A percentile compares a stretch with the other conserved stretches of the same genome.
phyloP scores from a whole-genome alignment of 2,329 filamentous ascomycete species.

The Phialocephala sp. region DNA sequence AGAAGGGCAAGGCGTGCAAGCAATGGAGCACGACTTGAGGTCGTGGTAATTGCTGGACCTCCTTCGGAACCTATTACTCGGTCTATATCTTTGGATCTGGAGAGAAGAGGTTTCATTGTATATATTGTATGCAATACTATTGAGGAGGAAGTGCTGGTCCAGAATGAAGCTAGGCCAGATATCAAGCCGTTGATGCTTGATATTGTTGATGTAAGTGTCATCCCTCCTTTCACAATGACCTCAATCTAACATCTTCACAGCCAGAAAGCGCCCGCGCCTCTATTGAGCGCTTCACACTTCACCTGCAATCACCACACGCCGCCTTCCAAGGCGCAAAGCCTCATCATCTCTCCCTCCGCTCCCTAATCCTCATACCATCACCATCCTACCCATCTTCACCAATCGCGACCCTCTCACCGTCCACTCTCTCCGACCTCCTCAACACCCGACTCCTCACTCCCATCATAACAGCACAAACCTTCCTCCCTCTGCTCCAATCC shows the following conservation, averaged over 20 bases:
- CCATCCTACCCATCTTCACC: conserved; percentile 81
- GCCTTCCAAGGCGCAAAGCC: conserved; percentile 77
- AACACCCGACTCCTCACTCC: conserved; percentile 92
- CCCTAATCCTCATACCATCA: conserved; percentile 83
- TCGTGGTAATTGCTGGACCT: conserved; percentile 87
- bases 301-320: conserved; percentile 75
- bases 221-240: background rate
- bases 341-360: conserved; percentile 77
- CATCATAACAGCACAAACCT: conserved; percentile 85
- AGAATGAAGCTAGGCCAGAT: conserved; percentile 78
- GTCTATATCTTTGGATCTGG: conserved; percentile 83
- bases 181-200: conserved; percentile 84
- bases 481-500: conserved; percentile 78
- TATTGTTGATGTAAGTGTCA: conserved; percentile 71
- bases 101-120: conserved; percentile 90
- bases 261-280: conserved; percentile 70
- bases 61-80: conserved; percentile 83
- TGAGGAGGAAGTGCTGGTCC: conserved; percentile 82
- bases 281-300: conserved; percentile 72
- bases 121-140: conserved; percentile 86
- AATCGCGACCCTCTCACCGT: conserved; percentile 83
- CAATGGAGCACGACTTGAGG: conserved; percentile 87
- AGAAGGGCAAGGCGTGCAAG: conserved; percentile 78
- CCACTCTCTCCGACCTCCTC: conserved; percentile 85
- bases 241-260: conserved; percentile 48